Base-by-base conservation (phyloP, 2,329 filamentous ascomycete genomes). In the Dactylella cylindrospora region DNA sequence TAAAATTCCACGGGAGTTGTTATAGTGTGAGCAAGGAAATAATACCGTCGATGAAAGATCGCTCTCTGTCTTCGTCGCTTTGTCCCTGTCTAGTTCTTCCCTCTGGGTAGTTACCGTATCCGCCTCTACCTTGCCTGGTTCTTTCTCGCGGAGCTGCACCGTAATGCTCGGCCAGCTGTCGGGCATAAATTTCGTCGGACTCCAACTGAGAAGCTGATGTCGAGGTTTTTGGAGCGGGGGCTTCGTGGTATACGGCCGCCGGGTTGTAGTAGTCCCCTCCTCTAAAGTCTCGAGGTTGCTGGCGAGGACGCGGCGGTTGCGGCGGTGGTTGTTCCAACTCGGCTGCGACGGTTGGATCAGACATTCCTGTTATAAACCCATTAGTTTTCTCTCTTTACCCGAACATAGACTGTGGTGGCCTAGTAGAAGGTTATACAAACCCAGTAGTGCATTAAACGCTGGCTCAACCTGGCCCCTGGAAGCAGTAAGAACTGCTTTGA, bases 141-240 rank as follows among this genome's bases (percentile, higher is more conserved):
- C 41, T 33, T 10, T 35, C 65, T 33, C 25, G 4, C 40, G 45
- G 64, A 62, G 78, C 77, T 44, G 77, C 75, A 54, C 88, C 84
- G 74, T 90, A 97, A 69, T 96, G 90, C 73, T 96, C 86, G 1
- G 91, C 90, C 25, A 98, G 81, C 73, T 94, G 90, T 64, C 93
- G 86, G 26, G 91, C 91, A 74, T 95, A 95, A 67, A 85, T 77
- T 73, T 96, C 91, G 73, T 97, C 91, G 28, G 88, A 84, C 73
- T 95, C 89, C 50, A 98, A 72, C 75, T 98, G 93, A 64, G 81
- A 85, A 73, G 85, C 81, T 8, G 84, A 79, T 35, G 82, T 78
- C 65, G 78, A 75, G 55, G 78, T 74, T 61, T 70, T 66, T 10
- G 85, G 84, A 5, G 86, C 85, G n/a, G 88, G 84, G 15, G 77